Base-by-base conservation (phyloP, 1,139 yeast species). In the Yamadazyma pseudoaaseri region DNA sequence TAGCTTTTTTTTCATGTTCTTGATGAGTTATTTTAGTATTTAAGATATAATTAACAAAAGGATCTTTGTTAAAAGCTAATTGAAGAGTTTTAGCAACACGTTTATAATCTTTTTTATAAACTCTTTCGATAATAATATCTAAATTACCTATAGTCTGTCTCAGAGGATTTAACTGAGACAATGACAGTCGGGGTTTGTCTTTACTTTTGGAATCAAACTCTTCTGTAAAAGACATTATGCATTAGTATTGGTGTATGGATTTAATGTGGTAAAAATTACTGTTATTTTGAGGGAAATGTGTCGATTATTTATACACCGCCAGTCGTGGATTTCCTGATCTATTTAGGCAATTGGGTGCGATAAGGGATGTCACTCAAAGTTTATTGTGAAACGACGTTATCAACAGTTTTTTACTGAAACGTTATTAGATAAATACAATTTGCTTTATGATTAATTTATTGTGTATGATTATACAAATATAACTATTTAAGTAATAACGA, bases 111-210 rank as follows among this genome's bases (percentile, higher is more conserved):
- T 54, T 58, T 25, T 60, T 36, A 13, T 51, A 43, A 21, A 60
- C 65, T 35, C 51, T 46, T 35, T 62, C 64, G 30, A 62, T 59
- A 21, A 56, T 49, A 31, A 62, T 51, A 35, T 60, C 51, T 37
- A 59, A 45, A 35, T 56, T 50, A 41, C 45, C 44, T 29, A 46
- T 18, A 11, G 17, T 36, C 16, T 36, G 51, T 45, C 51, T 45
- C 49, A 44, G 50, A 37, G 42, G 46, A 29, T 39, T 33, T 34
- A 46, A 31, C 70, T 62, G 70, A 62, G 70, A 64, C 70, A 53
- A 42, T 26, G 59, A 64, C 70, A 62, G 70, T 63, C 69, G 70
- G 37, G 69, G 70, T 53, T 63, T 62, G 34, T 64, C 62, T 45
- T 59, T 60, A 29, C 42, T 36, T 27, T 46, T 48, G 33, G 64